Evolutionary conservation across 2,329 filamentous ascomycete species (phyloP).

Genomic region (Ceratocystiopsis brevicomis): DNA sequence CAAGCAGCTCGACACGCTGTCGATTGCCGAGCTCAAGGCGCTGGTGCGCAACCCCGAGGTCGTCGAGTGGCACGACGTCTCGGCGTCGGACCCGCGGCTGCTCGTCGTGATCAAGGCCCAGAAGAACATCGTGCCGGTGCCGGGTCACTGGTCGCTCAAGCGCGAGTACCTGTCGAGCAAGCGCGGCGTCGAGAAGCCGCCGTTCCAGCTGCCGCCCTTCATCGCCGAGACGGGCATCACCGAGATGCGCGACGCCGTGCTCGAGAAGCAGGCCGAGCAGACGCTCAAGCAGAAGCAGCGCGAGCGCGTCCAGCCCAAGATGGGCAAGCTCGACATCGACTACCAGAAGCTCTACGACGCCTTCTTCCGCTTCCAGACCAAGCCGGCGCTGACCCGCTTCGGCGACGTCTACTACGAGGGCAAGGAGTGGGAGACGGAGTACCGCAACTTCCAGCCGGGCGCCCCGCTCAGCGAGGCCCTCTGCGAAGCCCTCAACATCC

Average conservation of each 20-base stretch:
- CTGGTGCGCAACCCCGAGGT: constrained; percentile 80
- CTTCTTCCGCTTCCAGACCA: constrained; percentile 95
- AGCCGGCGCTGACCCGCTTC: constrained; percentile 81
- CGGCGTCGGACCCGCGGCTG: constrained; percentile 70
- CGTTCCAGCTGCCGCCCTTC: constrained; percentile 84
- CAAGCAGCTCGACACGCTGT: constrained; percentile 80
- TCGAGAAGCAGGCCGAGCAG: constrained; percentile 89
- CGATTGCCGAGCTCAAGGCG: constrained; percentile 83
- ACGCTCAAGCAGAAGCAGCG: constrained; percentile 88
- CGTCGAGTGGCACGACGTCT: constrained; percentile 94
- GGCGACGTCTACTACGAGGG: constrained; percentile 99
- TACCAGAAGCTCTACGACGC: constrained; percentile 97
- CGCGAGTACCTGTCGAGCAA: constrained; percentile 95
- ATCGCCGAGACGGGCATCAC: constrained; percentile 94
- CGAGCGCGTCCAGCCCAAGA: constrained; percentile 84
- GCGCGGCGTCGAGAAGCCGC: constrained; percentile 85
- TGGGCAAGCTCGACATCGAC: constrained; percentile 94
- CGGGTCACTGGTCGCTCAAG: constrained; percentile 86
- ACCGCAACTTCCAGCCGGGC: constrained; percentile 74
- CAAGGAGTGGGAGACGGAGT: constrained; percentile 92
- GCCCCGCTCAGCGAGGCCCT: constrained; percentile 66
- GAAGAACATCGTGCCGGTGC: constrained; percentile 88
- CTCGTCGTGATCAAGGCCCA: constrained; percentile 90
- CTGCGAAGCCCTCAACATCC: constrained; percentile 85
- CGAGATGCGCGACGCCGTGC: constrained; percentile 90